Conservation (phyloP, 192 early-diverging fungal species). For the Ramicandelaber brevisporus region DNA sequence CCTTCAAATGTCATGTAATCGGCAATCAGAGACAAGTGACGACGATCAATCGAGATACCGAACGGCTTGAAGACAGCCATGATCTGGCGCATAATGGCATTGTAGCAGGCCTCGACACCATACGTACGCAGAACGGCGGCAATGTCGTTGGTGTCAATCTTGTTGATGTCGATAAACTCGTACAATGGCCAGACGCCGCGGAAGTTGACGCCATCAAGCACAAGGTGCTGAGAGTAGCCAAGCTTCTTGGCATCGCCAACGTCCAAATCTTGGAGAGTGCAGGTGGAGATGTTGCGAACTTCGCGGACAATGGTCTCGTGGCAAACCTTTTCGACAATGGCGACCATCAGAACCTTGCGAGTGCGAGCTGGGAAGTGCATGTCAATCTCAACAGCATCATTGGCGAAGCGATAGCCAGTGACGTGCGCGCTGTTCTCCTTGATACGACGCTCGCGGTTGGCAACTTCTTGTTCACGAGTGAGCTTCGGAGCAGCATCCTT, state of each 20-base stretch:
- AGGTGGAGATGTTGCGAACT: slow-evolving; percentile 50
- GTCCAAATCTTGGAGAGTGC: slow-evolving; percentile 59
- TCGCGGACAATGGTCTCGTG: slow-evolving; percentile 57
- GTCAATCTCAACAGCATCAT: slow-evolving; percentile 18
- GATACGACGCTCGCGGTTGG: slow-evolving; percentile 24
- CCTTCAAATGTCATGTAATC: slow-evolving; percentile 99
- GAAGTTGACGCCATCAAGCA: slow-evolving; percentile 80
- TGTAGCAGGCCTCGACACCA: slow-evolving; percentile 92
- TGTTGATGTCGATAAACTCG: slow-evolving; percentile 57
- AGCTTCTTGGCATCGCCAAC: slow-evolving; percentile 50
- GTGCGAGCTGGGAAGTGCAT: slow-evolving; percentile 70
- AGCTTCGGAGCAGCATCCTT: slow-evolving; percentile 3
- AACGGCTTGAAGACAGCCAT: slow-evolving; percentile 79
- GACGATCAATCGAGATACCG: slow-evolving; percentile 73
- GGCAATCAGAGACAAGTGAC: slow-evolving; percentile 90
- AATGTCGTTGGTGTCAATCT: slow-evolving; percentile 91
- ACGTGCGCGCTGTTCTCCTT: slow-evolving; percentile 28
- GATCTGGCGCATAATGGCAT: slow-evolving; percentile 80
- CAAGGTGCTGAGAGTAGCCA: slow-evolving; percentile 28
- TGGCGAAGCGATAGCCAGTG: slow-evolving; percentile 19
- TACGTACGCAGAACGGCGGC: slow-evolving; percentile 76
- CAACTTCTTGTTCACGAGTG: neutral
- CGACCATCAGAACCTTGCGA: slow-evolving; percentile 87
- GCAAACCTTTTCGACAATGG: slow-evolving; percentile 52
- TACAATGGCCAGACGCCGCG: slow-evolving; percentile 67